phyloP scores from a whole-genome alignment of 345 rosid genomes.

The Aquilaria yunnanensis region DNA sequence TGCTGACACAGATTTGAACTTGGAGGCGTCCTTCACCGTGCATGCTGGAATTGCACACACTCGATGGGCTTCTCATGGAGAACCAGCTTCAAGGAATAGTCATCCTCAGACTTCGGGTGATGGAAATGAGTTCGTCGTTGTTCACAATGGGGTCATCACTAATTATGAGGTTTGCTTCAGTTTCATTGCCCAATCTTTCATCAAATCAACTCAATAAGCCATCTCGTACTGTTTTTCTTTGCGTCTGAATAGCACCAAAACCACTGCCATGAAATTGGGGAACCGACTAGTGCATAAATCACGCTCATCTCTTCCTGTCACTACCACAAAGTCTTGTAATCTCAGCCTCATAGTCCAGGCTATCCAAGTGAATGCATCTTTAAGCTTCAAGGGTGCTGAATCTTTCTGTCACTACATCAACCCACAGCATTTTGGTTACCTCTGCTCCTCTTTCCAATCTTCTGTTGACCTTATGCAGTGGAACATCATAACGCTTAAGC shows the following conservation, averaged over 20 bases:
- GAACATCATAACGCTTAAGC: too few species aligned
- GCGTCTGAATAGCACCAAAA: background rate
- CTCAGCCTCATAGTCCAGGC: too few species aligned
- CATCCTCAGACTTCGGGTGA: conserved; percentile 64
- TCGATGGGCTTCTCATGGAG: conserved; percentile 80
- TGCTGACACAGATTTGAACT: conserved; percentile 33
- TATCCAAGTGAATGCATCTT: too few species aligned
- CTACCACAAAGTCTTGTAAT: too few species aligned
- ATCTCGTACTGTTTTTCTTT: background rate
- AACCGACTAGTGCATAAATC: too few species aligned
- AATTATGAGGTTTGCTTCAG: conserved; percentile 51
- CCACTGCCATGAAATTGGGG: background rate
- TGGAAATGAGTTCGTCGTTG: conserved; percentile 63
- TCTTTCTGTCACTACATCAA: too few species aligned
- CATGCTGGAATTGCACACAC: conserved; percentile 83
- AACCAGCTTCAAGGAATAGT: conserved; percentile 58
- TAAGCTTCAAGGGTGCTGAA: too few species aligned
- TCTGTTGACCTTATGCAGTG: too few species aligned
- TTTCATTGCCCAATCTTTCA: too few species aligned
- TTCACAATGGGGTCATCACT: conserved; percentile 65
- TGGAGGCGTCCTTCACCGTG: conserved; percentile 42
- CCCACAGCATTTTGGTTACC: too few species aligned
- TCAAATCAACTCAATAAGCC: too few species aligned
- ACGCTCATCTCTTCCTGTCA: background rate
- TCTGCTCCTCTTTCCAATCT: too few species aligned